Percentiles rank a stretch among this genome's conserved stretches.
Conservation (phyloP, 495 filamentous ascomycete genomes). For the Tuber indicum region DNA sequence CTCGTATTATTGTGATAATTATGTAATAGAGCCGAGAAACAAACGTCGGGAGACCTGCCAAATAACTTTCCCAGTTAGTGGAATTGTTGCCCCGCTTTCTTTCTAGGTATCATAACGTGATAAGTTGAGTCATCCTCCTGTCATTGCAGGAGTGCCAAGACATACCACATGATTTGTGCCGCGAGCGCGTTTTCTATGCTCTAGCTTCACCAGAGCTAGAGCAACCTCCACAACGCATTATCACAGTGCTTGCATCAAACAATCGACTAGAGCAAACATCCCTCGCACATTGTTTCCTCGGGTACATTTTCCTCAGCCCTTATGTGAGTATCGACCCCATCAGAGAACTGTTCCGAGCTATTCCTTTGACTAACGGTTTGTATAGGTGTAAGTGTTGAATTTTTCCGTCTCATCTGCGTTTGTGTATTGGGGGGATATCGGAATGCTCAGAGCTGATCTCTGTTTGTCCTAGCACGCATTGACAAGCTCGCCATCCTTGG, state of each 20-base stretch:
- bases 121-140: constrained; percentile 10
- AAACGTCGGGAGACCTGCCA: background rate
- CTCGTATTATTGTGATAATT: background rate
- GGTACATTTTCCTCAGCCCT: background rate
- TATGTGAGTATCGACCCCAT: background rate
- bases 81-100: constrained; percentile 2
- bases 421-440: background rate
- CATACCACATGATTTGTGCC: constrained; percentile 15
- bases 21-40: constrained; percentile 25
- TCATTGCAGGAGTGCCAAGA: constrained; percentile 25
- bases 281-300: background rate
- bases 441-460: constrained; percentile 13
- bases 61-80: background rate
- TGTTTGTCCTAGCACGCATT: constrained; percentile 58
- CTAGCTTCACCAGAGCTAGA: constrained; percentile 9
- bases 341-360: background rate
- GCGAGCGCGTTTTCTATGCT: constrained; percentile 31
- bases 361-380: background rate
- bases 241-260: background rate
- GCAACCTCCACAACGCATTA: constrained; percentile 7
- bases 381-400: constrained; percentile 29
- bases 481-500: constrained; percentile 81
- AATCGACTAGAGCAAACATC: background rate
- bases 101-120: constrained; percentile 3
- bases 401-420: background rate